Conservation (phyloP, 2,329 filamentous ascomycete species). For the Sordariomycetes sp. region DNA sequence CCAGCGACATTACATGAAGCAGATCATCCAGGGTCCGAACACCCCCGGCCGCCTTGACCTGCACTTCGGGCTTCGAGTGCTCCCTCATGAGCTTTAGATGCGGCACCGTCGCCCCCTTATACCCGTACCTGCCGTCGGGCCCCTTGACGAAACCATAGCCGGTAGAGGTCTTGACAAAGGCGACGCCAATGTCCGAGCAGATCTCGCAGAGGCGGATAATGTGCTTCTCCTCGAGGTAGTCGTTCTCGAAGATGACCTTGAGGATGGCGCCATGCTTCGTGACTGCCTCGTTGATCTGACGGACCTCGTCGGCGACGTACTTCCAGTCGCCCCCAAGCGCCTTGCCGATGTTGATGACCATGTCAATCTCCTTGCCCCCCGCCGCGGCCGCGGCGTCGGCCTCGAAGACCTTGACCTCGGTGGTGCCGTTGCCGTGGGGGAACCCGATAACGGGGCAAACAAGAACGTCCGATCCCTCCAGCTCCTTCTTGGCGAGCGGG, state of each 20-base stretch:
- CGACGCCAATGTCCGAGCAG: constrained; percentile 34
- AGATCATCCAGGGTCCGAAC: constrained; percentile 43
- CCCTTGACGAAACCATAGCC: constrained; percentile 49
- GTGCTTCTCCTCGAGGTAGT: constrained; percentile 35
- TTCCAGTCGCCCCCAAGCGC: constrained; percentile 41
- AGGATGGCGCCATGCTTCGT: constrained; percentile 26
- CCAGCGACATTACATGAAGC: constrained; percentile 36
- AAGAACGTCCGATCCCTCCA: constrained; percentile 32
- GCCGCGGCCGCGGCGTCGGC: constrained; percentile 29
- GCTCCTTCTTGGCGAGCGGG: constrained; percentile 28
- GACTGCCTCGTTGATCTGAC: constrained; percentile 33
- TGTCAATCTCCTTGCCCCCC: constrained; percentile 42
- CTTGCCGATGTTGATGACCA: constrained; percentile 49
- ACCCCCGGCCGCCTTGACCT: constrained; percentile 45
- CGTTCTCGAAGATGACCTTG: constrained; percentile 52
- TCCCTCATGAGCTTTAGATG: constrained; percentile 41
- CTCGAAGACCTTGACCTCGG: constrained; percentile 38
- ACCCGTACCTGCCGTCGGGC: constrained; percentile 32
- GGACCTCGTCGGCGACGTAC: constrained; percentile 39
- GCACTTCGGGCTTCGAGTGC: constrained; percentile 25
- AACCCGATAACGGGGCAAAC: constrained; percentile 49
- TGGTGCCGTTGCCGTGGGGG: constrained; percentile 43
- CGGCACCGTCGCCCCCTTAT: constrained; percentile 35
- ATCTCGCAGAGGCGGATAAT: constrained; percentile 40
- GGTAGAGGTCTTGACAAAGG: constrained; percentile 47